These are phyloP conservation scores for Sodiomyces alkalinus DNA, from an alignment of 2,329 filamentous ascomycete genomes.

Conservation along the genomic window DNA sequence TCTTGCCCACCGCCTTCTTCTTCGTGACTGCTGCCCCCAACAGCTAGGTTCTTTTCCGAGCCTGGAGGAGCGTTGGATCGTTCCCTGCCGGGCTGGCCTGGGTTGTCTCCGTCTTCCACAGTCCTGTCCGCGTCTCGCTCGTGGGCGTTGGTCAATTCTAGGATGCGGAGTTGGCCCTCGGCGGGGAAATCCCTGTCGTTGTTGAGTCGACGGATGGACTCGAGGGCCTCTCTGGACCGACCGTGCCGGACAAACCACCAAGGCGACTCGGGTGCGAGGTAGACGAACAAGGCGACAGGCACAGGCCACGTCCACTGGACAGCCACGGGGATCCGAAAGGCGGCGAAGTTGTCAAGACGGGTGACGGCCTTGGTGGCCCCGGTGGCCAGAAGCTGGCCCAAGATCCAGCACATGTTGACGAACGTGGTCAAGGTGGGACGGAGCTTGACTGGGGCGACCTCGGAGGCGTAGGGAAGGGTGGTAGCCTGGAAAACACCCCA, in stretches of 20 bases:
- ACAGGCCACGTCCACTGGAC: slow-evolving; percentile 23
- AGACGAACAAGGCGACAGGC: slow-evolving; percentile 16
- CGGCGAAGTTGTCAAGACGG: slow-evolving; percentile 14
- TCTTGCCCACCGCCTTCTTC: not conserved
- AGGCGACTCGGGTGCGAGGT: slow-evolving; percentile 22
- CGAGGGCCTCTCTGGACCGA: slow-evolving; percentile 14
- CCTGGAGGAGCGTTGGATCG: not conserved
- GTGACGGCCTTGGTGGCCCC: slow-evolving; percentile 17
- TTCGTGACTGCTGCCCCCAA: no score
- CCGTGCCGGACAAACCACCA: slow-evolving; percentile 21
- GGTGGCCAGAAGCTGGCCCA: slow-evolving; percentile 21
- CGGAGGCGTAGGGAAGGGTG: slow-evolving; percentile 21
- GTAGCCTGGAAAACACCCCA: slow-evolving; percentile 18
- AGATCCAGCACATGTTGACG: slow-evolving; percentile 23
- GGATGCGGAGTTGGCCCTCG: slow-evolving; percentile 19
- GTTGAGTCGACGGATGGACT: slow-evolving; percentile 14
- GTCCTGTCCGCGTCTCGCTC: slow-evolving; percentile 14
- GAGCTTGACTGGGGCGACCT: slow-evolving; percentile 16
- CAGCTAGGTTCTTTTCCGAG: no score
- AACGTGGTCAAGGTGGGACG: slow-evolving; percentile 21
- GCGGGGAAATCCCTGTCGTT: slow-evolving; percentile 13
- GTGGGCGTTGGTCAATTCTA: slow-evolving; percentile 20
- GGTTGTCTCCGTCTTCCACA: no score
- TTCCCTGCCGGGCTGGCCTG: slow-evolving; percentile 1
- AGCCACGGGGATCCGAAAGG: slow-evolving; percentile 21